Base-by-base conservation (phyloP, 805 yeast genomes). In the Cyberlindnera nakhonratchasimensis region DNA sequence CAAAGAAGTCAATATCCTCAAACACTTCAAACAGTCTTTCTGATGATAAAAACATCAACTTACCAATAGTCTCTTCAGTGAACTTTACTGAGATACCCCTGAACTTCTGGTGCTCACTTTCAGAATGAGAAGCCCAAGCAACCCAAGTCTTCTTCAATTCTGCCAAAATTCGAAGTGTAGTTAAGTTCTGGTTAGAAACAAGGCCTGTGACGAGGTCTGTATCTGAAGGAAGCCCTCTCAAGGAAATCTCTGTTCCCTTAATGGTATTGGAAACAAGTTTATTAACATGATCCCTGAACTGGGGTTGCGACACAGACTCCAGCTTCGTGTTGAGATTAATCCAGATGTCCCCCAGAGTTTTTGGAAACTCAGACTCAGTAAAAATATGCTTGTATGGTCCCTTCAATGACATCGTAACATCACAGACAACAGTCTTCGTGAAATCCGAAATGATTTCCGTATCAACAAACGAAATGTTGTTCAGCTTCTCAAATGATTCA, bases 211-310 rank as follows among this genome's bases (percentile, higher is more conserved):
- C 55, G 11, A 79, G 48, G 0, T 72, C 72, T 2, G 70, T 70
- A n/a, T 57, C 48, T 18, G 53, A 38, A 1, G 49, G 22, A 3
- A 56, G 40, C 0, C 86, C 86, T 45, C 95, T 67, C 23, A 81
- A 57, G 0, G 83, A 64, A 11, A 86, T 76, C 53, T 87, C 96
- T 7, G 76, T 61, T 2, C 86, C 75, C 41, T 78, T 77, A 17
- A 85, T 72, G 0, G 86, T 77, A 50, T 75, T 75, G 1, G 77
- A 68, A 13, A 86, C 53, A 4, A 76, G 48, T 2, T 41, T 40
- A 21, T 51, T 50, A 5, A 66, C 38, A n/a, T 59, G 57, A 13
- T 55, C 55, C 30, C 54, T 54, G 5, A 51, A 47, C 29, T 42
- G 46, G 10, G 50, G 53, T 6, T 62, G 54, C 3, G 67, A 59